Evolutionary conservation across 2,329 filamentous ascomycete species (phyloP).

Genomic region (Clonostachys sp.): DNA sequence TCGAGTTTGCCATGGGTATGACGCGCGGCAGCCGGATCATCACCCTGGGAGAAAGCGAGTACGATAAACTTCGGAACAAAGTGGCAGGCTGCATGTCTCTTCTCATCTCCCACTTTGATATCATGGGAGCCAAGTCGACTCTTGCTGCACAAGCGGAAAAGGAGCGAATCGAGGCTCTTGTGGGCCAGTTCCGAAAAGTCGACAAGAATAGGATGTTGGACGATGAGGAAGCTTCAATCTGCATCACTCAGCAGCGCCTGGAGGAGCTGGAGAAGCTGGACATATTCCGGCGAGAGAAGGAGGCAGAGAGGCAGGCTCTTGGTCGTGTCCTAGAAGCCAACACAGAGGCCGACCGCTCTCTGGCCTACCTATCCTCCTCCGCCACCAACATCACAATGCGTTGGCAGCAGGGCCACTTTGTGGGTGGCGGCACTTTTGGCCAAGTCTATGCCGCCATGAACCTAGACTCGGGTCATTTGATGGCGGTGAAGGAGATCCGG

Average conservation of each 20-base stretch:
- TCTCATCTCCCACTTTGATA: constrained; percentile 96
- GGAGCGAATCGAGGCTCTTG: constrained; percentile 76
- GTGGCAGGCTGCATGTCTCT: constrained; percentile 97
- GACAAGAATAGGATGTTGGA: constrained; percentile 71
- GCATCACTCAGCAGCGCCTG: constrained; percentile 72
- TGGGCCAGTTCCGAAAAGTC: constrained; percentile 70
- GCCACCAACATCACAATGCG: constrained; percentile 93
- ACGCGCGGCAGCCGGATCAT: constrained; percentile 90
- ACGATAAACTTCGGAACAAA: constrained; percentile 75
- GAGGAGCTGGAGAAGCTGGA: constrained; percentile 73
- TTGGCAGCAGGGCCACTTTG: constrained; percentile 98
- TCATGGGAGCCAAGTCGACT: constrained; percentile 93
- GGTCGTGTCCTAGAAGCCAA: constrained; percentile 89
- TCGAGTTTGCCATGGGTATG: constrained; percentile 98
- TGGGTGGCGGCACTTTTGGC: constrained; percentile 94
- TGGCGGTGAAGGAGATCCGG: constrained; percentile 98
- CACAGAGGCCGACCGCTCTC: constrained; percentile 91
- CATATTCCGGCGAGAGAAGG: constrained; percentile 69
- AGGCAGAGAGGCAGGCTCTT: constrained; percentile 80
- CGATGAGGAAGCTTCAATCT: constrained; percentile 78
- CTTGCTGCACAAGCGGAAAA: constrained; percentile 92
- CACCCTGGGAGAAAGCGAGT: constrained; percentile 85
- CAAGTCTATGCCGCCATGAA: constrained; percentile 98
- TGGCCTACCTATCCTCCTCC: constrained; percentile 89
- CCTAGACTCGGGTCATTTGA: constrained; percentile 88